Evolutionary conservation across 805 yeast species (phyloP), one percentile per base, ranked within the genome.

Genomic region (Lipomyces yamadae): DNA sequence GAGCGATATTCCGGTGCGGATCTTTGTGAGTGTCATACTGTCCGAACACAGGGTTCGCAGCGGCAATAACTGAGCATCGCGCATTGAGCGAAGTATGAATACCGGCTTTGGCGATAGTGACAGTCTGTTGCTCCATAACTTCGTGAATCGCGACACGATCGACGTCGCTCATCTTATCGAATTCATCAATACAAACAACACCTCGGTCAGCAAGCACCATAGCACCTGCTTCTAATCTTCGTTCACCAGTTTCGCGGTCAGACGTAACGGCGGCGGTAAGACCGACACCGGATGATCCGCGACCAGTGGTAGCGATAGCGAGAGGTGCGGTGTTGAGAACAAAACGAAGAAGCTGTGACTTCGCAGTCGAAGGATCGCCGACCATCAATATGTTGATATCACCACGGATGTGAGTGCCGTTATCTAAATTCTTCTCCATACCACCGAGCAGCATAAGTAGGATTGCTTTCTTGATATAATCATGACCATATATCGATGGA

Each of bases 201-300:
- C 99, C 99, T 71, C 98, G 83, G 79, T 95, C 99, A 11, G 98
- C 99, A 70, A 95, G 82, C 50, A 95, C 99, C 98, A 95, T 94
- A 2, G 99, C 99, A 83, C 99, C 99, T 0, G 98, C 99, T 80
- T 95, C 99, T 71, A 95, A 82, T 73, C 96, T 85, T 74, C 98
- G 84, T 80, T 95, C 99, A 67, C 98, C 98, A 0, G 99, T 95
- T 78, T 95, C 99, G 74, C 88, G 89, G 78, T 95, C 99, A 0
- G 93, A 85, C 5, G 98, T 93, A 2, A 95, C 99, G 0, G 99
- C 99, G 24, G 99, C 99, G 0, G 99, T 95, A 75, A 95, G 84
- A 91, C 99, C 99, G 56, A 95, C 99, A 78, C 99, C 99, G 0
- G 98, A 93, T n/a, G 98, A 94, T 70, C 99, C 99, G 78, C 97